These are phyloP conservation scores for Cladophialophora exuberans DNA, from an alignment of 2,329 filamentous ascomycete genomes.

Conservation along the genomic window DNA sequence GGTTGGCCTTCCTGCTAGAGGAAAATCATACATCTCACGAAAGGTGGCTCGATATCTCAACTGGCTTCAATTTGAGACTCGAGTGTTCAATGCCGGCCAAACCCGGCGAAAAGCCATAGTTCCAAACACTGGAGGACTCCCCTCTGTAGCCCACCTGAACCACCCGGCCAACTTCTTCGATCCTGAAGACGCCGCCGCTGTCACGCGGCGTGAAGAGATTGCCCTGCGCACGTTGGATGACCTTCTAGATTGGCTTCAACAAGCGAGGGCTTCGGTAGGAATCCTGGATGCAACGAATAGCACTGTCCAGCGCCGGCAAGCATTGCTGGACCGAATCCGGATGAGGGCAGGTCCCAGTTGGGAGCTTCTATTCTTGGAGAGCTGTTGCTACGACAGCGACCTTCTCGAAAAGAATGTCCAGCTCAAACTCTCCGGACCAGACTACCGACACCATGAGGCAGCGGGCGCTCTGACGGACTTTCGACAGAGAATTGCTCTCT, in stretches of 20 bases:
- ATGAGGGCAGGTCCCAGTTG: conserved; percentile 76
- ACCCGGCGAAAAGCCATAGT: conserved; percentile 75
- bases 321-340: conserved; percentile 80
- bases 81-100: conserved; percentile 97
- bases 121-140: background rate
- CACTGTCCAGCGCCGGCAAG: conserved; percentile 74
- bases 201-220: conserved; percentile 83
- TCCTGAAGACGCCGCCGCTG: conserved; percentile 78
- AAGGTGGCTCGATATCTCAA: conserved; percentile 93
- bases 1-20: conserved; percentile 92
- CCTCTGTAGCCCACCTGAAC: conserved; percentile 63
- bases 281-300: conserved; percentile 98
- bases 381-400: conserved; percentile 81
- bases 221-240: conserved; percentile 92
- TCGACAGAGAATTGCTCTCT: conserved; percentile 88
- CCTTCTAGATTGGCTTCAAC: conserved; percentile 82
- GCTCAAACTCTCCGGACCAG: conserved; percentile 89
- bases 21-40: conserved; percentile 98
- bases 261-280: conserved; percentile 80
- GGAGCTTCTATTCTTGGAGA: conserved; percentile 95
- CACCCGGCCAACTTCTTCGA: conserved; percentile 94
- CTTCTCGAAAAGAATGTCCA: conserved; percentile 95
- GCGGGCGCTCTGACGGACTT: conserved; percentile 83
- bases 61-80: conserved; percentile 94
- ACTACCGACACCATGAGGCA: conserved; percentile 93